These are phyloP conservation scores for Acanthamoeba royreba DNA, from an alignment of 208 protist genomes.

Conservation along the genomic window DNA sequence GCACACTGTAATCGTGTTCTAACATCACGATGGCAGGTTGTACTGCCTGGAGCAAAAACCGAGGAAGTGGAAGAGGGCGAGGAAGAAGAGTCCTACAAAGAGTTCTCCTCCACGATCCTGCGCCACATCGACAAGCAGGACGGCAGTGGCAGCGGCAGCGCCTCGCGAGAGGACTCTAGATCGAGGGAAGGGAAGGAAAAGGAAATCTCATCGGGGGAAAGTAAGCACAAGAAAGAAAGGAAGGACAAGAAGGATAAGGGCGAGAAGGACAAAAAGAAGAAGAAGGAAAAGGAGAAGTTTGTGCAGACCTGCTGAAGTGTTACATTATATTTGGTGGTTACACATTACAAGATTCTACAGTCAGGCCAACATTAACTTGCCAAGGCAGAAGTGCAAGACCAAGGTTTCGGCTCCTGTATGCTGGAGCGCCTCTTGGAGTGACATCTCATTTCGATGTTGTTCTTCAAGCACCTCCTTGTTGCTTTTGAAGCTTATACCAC, in stretches of 20 bases:
- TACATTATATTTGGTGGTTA: too few relatives aligned
- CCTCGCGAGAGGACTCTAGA: background rate
- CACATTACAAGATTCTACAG: too few relatives aligned
- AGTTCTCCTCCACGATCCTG: background rate
- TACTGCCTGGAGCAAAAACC: background rate
- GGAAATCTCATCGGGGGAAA: background rate
- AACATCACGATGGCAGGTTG: background rate
- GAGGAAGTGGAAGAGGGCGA: background rate
- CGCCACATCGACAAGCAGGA: background rate
- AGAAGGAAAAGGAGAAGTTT: background rate
- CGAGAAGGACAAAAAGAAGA: background rate
- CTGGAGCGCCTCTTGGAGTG: too few relatives aligned
- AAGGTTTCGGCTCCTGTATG: too few relatives aligned
- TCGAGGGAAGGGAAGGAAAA: constrained; percentile 2
- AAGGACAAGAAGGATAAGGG: background rate
- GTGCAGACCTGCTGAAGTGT: background rate
- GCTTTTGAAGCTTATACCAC: too few relatives aligned
- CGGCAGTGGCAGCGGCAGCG: background rate
- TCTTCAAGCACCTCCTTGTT: too few relatives aligned
- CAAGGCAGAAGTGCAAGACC: too few relatives aligned
- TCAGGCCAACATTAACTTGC: too few relatives aligned
- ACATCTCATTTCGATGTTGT: too few relatives aligned
- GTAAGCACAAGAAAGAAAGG: background rate
- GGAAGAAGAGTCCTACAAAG: constrained; percentile 27
- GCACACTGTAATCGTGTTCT: background rate